Percentiles rank a stretch among this genome's conserved stretches.
phyloP scores from a whole-genome alignment of 495 filamentous ascomycete species.

The Aspergillus cavernicola region DNA sequence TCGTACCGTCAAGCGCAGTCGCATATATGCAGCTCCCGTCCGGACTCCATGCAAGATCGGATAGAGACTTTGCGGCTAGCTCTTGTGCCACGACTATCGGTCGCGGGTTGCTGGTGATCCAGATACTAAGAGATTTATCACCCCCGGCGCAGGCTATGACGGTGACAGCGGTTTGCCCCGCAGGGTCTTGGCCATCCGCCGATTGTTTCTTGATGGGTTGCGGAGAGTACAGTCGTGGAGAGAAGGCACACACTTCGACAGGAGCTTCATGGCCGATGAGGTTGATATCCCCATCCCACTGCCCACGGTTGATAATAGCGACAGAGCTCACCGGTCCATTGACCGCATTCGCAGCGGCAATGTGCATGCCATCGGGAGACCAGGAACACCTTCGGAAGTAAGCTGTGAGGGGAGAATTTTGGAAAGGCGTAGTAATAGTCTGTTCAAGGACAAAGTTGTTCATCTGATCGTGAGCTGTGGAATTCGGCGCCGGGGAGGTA shows the following conservation, averaged over 20 bases:
- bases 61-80: slow-evolving; percentile 81
- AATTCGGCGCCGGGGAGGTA: slow-evolving; percentile 85
- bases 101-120: slow-evolving; percentile 91
- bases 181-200: slow-evolving; percentile 34
- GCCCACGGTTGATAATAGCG: slow-evolving; percentile 86
- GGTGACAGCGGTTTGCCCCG: slow-evolving; percentile 60
- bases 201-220: slow-evolving; percentile 51
- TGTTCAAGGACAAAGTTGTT: slow-evolving; percentile 92
- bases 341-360: slow-evolving; percentile 92
- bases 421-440: slow-evolving; percentile 79
- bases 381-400: slow-evolving; percentile 97
- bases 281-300: slow-evolving; percentile 96
- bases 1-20: slow-evolving; percentile 82
- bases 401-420: slow-evolving; percentile 84
- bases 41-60: slow-evolving; percentile 91
- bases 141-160: slow-evolving; percentile 96
- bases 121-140: slow-evolving; percentile 91
- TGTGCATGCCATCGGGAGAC: slow-evolving; percentile 95
- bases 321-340: slow-evolving; percentile 97
- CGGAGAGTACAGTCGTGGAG: slow-evolving; percentile 81
- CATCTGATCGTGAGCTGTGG: slow-evolving; percentile 86
- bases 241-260: slow-evolving; percentile 96
- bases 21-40: slow-evolving; percentile 84
- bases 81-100: slow-evolving; percentile 88
- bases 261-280: slow-evolving; percentile 96